Percentiles rank a stretch among this genome's conserved stretches.
These are phyloP conservation scores for Apium graveolens DNA, from an alignment of 129 eudicot species.

Conservation along the genomic window DNA sequence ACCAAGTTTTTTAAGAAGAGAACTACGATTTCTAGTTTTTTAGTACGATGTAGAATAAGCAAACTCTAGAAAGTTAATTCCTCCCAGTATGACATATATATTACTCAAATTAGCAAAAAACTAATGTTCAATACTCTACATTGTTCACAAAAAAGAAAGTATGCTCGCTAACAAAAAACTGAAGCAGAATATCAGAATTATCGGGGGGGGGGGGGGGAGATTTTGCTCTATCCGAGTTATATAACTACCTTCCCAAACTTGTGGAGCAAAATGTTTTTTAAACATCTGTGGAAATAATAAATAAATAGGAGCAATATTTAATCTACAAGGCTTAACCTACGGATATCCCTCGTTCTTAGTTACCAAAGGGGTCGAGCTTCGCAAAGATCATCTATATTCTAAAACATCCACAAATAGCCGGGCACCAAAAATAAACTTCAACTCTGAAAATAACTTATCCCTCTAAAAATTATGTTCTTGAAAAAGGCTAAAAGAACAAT, in stretches of 20 bases:
- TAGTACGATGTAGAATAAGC: neutral
- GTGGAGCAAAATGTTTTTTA: neutral
- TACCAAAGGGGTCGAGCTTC: neutral
- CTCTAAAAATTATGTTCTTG: neutral
- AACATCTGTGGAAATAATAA: neutral
- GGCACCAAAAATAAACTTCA: neutral
- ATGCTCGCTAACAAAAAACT: neutral
- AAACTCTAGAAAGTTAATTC: neutral
- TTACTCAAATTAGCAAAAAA: neutral
- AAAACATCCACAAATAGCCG: neutral
- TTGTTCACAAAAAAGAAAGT: neutral
- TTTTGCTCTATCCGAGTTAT: neutral
- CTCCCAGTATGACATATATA: neutral
- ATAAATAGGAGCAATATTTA: neutral
- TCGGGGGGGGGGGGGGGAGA: neutral
- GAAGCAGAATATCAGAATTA: no score
- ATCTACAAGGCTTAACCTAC: neutral
- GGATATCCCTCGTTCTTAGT: neutral
- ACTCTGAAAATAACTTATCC: conserved; percentile 1
- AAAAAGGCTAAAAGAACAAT: neutral
- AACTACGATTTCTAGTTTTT: neutral
- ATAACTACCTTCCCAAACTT: neutral
- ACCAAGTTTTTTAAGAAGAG: conserved; percentile 8
- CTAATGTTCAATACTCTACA: neutral
- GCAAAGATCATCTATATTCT: neutral